phyloP scores from a whole-genome alignment of 148 eudicot species.

The Camellia granthamiana region DNA sequence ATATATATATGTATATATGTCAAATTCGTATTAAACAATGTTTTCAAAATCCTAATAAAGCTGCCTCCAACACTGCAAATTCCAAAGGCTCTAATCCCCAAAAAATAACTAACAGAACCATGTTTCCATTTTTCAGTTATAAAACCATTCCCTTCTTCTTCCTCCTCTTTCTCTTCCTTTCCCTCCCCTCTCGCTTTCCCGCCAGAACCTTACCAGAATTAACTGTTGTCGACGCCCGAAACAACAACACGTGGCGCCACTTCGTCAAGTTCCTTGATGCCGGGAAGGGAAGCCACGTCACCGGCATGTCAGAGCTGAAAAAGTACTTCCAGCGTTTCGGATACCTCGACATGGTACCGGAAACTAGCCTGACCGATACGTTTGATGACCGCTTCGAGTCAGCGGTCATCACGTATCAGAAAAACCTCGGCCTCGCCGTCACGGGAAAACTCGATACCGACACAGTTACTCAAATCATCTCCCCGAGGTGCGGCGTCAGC shows the following conservation, averaged over 20 bases:
- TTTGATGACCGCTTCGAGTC: constrained; percentile 47
- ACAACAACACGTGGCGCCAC: constrained; percentile 43
- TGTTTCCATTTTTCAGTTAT: constrained; percentile 29
- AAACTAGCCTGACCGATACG: constrained; percentile 32
- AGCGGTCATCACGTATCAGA: constrained; percentile 51
- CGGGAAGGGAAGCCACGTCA: constrained; percentile 43
- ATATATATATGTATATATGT: not conserved
- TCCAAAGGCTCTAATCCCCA: not conserved
- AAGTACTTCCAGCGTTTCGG: constrained; percentile 66
- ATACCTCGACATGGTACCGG: constrained; percentile 36
- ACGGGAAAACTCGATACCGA: constrained; percentile 54
- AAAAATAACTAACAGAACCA: constrained; percentile 24
- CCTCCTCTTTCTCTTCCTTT: constrained; percentile 11
- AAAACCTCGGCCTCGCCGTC: constrained; percentile 39
- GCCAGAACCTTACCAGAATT: constrained; percentile 31
- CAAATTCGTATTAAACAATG: not conserved
- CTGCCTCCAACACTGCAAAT: not conserved
- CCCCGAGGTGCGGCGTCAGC: constrained; percentile 55
- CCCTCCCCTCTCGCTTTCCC: constrained; percentile 24
- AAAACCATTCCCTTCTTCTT: constrained; percentile 1
- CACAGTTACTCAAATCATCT: constrained; percentile 40
- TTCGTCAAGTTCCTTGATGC: constrained; percentile 48
- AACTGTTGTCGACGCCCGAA: constrained; percentile 16
- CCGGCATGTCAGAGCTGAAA: constrained; percentile 59
- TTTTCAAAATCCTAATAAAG: not conserved